phyloP scores from a whole-genome alignment of 108 stramenopile species.

The Stephanodiscus minutulus region DNA sequence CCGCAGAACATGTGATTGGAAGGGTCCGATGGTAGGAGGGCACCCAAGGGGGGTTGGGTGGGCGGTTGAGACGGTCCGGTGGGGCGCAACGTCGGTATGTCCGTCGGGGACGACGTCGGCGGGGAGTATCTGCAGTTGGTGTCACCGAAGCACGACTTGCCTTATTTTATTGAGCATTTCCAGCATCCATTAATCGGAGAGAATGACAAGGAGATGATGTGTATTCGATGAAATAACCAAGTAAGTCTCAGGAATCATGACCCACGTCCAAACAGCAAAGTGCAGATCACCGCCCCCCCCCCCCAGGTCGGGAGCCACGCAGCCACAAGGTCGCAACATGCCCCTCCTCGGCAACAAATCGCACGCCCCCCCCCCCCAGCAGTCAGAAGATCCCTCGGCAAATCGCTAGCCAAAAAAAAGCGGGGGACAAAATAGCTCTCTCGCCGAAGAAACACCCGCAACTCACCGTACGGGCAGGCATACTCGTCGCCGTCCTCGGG shows the following conservation, averaged over 20 bases:
- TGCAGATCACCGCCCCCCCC: too few species aligned
- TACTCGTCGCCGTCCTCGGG: background rate
- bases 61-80: background rate
- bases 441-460: too few species aligned
- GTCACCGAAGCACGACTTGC: background rate
- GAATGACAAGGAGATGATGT: too few species aligned
- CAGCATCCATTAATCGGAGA: too few species aligned
- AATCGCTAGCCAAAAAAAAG: background rate
- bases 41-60: background rate
- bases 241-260: too few species aligned
- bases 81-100: background rate
- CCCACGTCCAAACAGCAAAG: too few species aligned
- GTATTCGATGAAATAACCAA: too few species aligned
- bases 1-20: constrained; percentile 1
- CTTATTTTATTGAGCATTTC: too few species aligned
- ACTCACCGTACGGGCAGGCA: background rate
- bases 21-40: background rate
- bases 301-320: too few species aligned
- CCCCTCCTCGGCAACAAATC: too few species aligned
- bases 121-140: background rate
- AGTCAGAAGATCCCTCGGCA: background rate
- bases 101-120: background rate
- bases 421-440: too few species aligned
- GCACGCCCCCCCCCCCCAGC: background rate
- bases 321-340: too few species aligned